Percentiles rank a stretch among this genome's conserved stretches.
Conservation (phyloP, 164 flowering plant genomes). For the Cinnamomum micranthum region DNA sequence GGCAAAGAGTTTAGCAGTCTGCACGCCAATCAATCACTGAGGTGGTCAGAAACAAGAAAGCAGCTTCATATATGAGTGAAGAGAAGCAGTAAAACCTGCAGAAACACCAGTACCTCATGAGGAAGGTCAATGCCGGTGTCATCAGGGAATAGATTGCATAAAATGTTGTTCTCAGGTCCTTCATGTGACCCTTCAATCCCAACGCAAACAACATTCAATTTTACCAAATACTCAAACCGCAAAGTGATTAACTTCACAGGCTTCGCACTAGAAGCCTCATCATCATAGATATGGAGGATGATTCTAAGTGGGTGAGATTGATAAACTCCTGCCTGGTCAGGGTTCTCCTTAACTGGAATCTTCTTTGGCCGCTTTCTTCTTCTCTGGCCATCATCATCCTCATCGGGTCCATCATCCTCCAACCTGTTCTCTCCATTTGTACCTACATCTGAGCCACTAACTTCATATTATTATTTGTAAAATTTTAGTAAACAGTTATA, state of each 20-base stretch:
- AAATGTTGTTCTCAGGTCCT: slow-evolving; percentile 52
- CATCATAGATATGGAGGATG: slow-evolving; percentile 71
- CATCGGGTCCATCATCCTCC: slow-evolving; percentile 82
- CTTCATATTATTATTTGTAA: slow-evolving; percentile 2
- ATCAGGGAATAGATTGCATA: slow-evolving; percentile 92
- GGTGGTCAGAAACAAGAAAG: neutral
- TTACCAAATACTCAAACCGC: slow-evolving; percentile 78
- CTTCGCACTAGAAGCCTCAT: slow-evolving; percentile 47
- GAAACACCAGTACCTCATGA: slow-evolving; percentile 57
- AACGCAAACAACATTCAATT: slow-evolving; percentile 83
- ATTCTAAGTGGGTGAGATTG: slow-evolving; percentile 82
- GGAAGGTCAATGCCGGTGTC: slow-evolving; percentile 93
- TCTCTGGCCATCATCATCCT: slow-evolving; percentile 96
- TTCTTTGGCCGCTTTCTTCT: slow-evolving; percentile 88
- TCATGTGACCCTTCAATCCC: slow-evolving; percentile 76
- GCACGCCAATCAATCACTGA: slow-evolving; percentile 25
- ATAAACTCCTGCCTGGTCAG: slow-evolving; percentile 59
- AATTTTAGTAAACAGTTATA: neutral
- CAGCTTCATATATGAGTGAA: neutral
- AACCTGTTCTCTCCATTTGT: slow-evolving; percentile 44
- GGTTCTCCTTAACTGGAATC: slow-evolving; percentile 51
- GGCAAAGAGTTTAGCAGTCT: slow-evolving; percentile 72
- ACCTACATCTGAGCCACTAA: slow-evolving; percentile 38
- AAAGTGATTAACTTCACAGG: slow-evolving; percentile 59
- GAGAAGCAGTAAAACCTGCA: neutral